These are phyloP conservation scores for Neofusicoccum umdonicola DNA, from an alignment of 2,329 filamentous ascomycete genomes.

Conservation along the genomic window DNA sequence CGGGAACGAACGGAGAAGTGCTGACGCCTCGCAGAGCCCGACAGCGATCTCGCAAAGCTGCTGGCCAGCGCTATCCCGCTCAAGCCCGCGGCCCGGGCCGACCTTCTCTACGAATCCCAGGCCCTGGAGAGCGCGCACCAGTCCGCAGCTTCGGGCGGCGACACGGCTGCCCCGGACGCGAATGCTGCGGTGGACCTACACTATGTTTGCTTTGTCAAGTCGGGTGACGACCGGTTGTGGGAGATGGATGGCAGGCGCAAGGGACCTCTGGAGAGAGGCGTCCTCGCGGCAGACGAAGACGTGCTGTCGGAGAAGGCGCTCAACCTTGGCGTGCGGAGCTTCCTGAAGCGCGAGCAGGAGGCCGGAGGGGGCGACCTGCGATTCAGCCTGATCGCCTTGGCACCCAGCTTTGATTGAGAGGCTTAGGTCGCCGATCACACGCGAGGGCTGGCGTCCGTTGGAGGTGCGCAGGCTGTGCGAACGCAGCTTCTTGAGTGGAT, in stretches of 20 bases:
- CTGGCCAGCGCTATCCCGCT: slow-evolving; percentile 70
- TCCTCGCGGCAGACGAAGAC: slow-evolving; percentile 44
- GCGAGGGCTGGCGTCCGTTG: background rate
- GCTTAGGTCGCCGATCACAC: background rate
- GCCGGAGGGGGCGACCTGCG: slow-evolving; percentile 58
- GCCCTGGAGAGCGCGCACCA: slow-evolving; percentile 76
- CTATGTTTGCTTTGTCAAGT: slow-evolving; percentile 92
- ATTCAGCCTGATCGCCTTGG: slow-evolving; percentile 63
- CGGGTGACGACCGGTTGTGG: slow-evolving; percentile 66
- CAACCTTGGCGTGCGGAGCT: slow-evolving; percentile 63
- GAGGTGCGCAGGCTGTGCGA: background rate
- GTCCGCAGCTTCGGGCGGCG: slow-evolving; percentile 71
- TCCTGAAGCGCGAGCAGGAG: slow-evolving; percentile 57
- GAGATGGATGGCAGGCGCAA: slow-evolving; percentile 75
- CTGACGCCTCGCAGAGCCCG: slow-evolving; percentile 36
- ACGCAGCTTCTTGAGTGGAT: background rate
- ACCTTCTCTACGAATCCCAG: slow-evolving; percentile 72
- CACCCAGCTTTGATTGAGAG: slow-evolving; percentile 54
- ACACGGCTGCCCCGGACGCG: slow-evolving; percentile 74
- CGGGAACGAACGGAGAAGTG: background rate
- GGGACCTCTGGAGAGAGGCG: slow-evolving; percentile 66
- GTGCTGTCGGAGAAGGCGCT: slow-evolving; percentile 69
- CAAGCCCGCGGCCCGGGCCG: slow-evolving; percentile 62
- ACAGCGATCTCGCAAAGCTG: slow-evolving; percentile 62
- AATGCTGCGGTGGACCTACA: slow-evolving; percentile 86